Base-by-base conservation (phyloP, 1,284 basidiomycete genomes). In the Pyrrhoderma lamaoense region DNA sequence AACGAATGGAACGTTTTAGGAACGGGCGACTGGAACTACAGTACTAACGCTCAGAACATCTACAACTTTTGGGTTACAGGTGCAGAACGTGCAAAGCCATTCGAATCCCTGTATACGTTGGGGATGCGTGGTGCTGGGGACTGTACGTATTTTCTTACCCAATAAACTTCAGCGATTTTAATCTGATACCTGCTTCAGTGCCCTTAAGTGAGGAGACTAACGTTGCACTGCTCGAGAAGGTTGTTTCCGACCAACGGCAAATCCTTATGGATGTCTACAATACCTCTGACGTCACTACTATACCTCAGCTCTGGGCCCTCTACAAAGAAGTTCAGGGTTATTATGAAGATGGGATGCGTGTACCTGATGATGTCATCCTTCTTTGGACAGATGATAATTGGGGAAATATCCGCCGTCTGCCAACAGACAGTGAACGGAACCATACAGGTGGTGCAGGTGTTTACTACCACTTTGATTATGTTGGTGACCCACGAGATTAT, bases 261-360 rank as follows among this genome's bases (percentile, higher is more conserved):
- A 80, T 89, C 40, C 63, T 88, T n/a, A 64, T 71, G 42, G 65
- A 74, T 19, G 76, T 79, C 0, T 80, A 74, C 63, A 73, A 75
- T 52, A 69, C 67, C 8, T 67, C 66, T 2, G 69, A 80, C 58
- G 63, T 78, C 8, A 68, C 74, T 2, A 65, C 63, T 8, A 74
- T 86, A 39, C 80, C 80, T 1, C 82, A 85, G 62, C 70, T 82
- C 42, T 85, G 82, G 81, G 71, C 75, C 27, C 67, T 84, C 2
- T 82, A 78, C 80, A 81, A 82, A 62, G 82, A 85, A 59, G 83
- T 85, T 18, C 75, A 82, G 59, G 78, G 75, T 0, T 85, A 82
- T 62, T 85, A 80, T 59, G 77, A 80, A 42, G 70, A 77, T 53
- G 80, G 80, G 2, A 67, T 83, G 65, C 64, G 67, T 21, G 72